Evolutionary conservation across 2,329 filamentous ascomycete genomes (phyloP), one percentile per base, ranked within the genome.

Genomic region (Aureobasidium sp.): DNA sequence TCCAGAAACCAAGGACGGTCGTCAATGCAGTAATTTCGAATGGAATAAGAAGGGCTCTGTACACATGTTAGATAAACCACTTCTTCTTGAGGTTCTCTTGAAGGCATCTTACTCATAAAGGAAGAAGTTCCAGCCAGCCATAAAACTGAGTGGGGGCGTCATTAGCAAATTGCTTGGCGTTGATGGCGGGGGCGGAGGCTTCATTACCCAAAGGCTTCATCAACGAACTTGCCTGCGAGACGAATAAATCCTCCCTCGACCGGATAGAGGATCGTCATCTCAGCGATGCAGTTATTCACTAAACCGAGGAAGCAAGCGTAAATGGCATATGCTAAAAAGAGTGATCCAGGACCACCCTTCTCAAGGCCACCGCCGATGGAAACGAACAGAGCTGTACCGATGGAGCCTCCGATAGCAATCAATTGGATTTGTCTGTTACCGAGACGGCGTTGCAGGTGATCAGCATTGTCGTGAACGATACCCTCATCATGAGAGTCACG

Each of bases 241-340:
- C 83, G 82, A 65, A 86, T 80, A 68, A 85, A 86, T 3, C 80
- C 81, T 64, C 83, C 83, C 29, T 78, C 79, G 48, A 87, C 78
- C 41, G 85, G 85, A 77, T 85, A 83, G 64, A 81, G 81, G 45
- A 78, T 76, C 30, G 76, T 79, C 85, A 87, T 87, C 70, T 88
- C 85, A 25, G 85, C 84, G 64, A 85, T 77, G 62, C 79, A 81
- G 68, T 86, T 86, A 76, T 86, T 87, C 68, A 87, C 81, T 27
- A 85, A 74, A 30, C 76, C 84, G 61, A 87, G 76, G 58, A 86
- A 68, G 66, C 75, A 70, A 41, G 76, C 76, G 70, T 86, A 86
- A 48, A 85, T 66, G 32, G 77, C 76, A 69, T 83, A 87, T 34
- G 81, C 83, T 61, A 87, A 68, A 63, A 87, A 77, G 34, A 87